These are phyloP conservation scores for Zostera marina DNA, from an alignment of 116 monocot species.

Conservation along the genomic window DNA sequence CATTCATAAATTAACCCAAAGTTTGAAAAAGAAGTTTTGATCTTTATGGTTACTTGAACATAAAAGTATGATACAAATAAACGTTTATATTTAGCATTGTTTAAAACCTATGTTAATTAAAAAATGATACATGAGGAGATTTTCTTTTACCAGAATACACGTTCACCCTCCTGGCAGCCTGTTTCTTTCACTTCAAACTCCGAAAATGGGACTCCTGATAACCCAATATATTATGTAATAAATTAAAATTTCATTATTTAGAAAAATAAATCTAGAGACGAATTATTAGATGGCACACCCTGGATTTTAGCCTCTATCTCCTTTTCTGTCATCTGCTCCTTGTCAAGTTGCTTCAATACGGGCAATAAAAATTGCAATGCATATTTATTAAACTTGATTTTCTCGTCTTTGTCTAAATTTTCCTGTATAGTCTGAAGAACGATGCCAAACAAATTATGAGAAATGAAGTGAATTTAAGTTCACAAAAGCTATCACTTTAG, in stretches of 20 bases:
- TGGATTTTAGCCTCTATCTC: slow-evolving; percentile 54
- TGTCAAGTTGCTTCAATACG: slow-evolving; percentile 43
- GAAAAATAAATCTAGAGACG: neutral
- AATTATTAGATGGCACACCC: slow-evolving; percentile 22
- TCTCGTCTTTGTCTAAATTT: slow-evolving; percentile 12
- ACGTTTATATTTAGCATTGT: neutral
- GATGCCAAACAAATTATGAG: too few species aligned
- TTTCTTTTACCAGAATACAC: slow-evolving; percentile 54
- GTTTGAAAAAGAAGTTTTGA: neutral
- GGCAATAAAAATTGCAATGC: slow-evolving; percentile 37
- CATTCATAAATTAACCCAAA: neutral
- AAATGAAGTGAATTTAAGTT: too few species aligned
- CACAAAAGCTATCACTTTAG: neutral
- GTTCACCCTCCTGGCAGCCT: slow-evolving; percentile 44
- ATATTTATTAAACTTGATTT: slow-evolving; percentile 22
- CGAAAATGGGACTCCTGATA: slow-evolving; percentile 19
- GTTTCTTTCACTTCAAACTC: slow-evolving; percentile 30
- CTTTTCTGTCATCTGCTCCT: slow-evolving; percentile 59
- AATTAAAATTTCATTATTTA: neutral
- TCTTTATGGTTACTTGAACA: neutral
- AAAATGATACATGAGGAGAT: neutral
- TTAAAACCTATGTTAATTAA: neutral
- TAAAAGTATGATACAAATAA: slow-evolving; percentile 1
- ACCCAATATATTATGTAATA: neutral
- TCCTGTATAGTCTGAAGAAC: slow-evolving; percentile 4